A percentile compares a stretch with the other conserved stretches of the same genome.
phyloP scores from a whole-genome alignment of 2,329 filamentous ascomycete species.

The Neocatenulostroma microsporum region DNA sequence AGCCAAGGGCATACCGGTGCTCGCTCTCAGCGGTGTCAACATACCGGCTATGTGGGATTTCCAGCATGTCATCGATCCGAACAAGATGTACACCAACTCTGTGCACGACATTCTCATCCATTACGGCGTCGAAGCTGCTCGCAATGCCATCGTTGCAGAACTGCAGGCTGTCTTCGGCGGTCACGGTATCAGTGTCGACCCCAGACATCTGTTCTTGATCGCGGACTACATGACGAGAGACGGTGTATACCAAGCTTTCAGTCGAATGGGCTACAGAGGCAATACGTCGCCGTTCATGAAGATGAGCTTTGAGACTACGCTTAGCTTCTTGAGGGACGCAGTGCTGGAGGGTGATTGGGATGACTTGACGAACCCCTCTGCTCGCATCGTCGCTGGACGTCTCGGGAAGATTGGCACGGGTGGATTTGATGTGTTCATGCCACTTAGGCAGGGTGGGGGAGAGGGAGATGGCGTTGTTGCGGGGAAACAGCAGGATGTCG shows the following conservation, averaged over 20 bases:
- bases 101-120: constrained; percentile 74
- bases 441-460: constrained; percentile 8
- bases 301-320: constrained; percentile 98
- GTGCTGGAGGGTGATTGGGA: constrained; percentile 87
- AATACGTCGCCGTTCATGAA: constrained; percentile 91
- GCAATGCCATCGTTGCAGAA: constrained; percentile 78
- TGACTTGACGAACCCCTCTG: constrained; percentile 74
- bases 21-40: constrained; percentile 81
- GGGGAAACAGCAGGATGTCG: constrained; percentile 14
- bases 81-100: constrained; percentile 85
- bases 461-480: constrained; percentile 8
- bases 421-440: constrained; percentile 73
- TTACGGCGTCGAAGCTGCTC: constrained; percentile 91
- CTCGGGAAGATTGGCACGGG: constrained; percentile 81
- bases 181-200: constrained; percentile 88
- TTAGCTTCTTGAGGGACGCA: constrained; percentile 87
- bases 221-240: constrained; percentile 96
- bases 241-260: constrained; percentile 85
- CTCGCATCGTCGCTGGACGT: constrained; percentile 78
- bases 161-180: constrained; percentile 76
- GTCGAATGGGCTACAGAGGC: constrained; percentile 75
- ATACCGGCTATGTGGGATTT: constrained; percentile 84
- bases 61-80: constrained; percentile 74
- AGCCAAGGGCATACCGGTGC: constrained; percentile 38
- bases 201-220: constrained; percentile 88